A percentile compares a stretch with the other conserved stretches of the same genome.
These are phyloP conservation scores for Sporothrix euskadiensis DNA, from an alignment of 2,329 filamentous ascomycete genomes.

Conservation along the genomic window DNA sequence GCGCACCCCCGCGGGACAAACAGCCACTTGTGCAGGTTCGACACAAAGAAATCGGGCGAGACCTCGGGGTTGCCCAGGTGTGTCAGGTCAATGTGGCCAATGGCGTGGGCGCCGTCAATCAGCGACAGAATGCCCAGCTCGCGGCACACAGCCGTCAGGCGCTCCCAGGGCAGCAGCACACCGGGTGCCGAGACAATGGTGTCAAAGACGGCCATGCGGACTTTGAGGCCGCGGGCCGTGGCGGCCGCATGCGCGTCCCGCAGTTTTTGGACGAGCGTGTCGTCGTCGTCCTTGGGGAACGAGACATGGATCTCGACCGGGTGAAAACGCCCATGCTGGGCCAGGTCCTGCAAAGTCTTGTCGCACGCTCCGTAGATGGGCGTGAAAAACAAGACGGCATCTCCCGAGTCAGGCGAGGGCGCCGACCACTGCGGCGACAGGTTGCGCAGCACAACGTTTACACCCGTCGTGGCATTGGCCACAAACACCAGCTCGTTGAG, in stretches of 20 bases:
- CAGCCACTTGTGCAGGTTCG: slow-evolving; percentile 76
- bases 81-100: slow-evolving; percentile 67
- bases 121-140: slow-evolving; percentile 61
- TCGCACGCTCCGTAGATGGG: slow-evolving; percentile 68
- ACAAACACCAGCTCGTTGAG: slow-evolving; percentile 65
- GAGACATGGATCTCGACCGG: slow-evolving; percentile 53
- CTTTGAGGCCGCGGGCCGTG: slow-evolving; percentile 52
- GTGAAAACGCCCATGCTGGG: slow-evolving; percentile 50
- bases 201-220: slow-evolving; percentile 69
- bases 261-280: slow-evolving; percentile 57
- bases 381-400: slow-evolving; percentile 67
- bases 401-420: slow-evolving; percentile 43
- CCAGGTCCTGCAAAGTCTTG: slow-evolving; percentile 61
- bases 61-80: slow-evolving; percentile 51
- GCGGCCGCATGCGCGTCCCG: slow-evolving; percentile 52
- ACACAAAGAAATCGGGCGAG: slow-evolving; percentile 70
- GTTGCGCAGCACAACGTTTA: slow-evolving; percentile 69
- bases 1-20: slow-evolving; percentile 69
- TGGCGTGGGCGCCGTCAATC: slow-evolving; percentile 69
- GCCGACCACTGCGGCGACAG: slow-evolving; percentile 41
- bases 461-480: slow-evolving; percentile 68
- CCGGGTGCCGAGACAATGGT: slow-evolving; percentile 68
- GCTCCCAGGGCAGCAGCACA: slow-evolving; percentile 68
- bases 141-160: slow-evolving; percentile 57
- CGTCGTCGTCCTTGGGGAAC: slow-evolving; percentile 64